Evolutionary conservation across 495 filamentous ascomycete genomes (phyloP).

Genomic region (Pseudomonodictys pantanalensis): DNA sequence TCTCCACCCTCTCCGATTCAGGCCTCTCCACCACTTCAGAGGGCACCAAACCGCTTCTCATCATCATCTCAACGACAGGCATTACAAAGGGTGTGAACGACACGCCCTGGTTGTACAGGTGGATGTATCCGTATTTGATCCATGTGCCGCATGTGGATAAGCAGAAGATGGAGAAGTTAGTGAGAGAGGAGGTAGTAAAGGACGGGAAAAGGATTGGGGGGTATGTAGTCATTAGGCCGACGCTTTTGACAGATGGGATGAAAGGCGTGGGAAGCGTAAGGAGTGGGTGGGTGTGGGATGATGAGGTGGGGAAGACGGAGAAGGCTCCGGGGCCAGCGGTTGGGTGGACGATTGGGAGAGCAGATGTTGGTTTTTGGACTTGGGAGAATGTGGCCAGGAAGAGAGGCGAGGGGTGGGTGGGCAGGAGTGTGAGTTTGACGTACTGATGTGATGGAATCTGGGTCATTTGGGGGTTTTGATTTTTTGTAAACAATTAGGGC

Average conservation of each 20-base stretch:
- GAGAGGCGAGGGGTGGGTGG: too few relatives aligned
- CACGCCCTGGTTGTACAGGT: conserved; percentile 49
- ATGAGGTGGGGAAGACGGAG: too few relatives aligned
- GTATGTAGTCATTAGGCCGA: conserved; percentile 52
- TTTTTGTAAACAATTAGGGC: too few relatives aligned
- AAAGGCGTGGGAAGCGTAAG: conserved; percentile 32
- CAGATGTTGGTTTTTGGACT: too few relatives aligned
- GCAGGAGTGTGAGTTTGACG: too few relatives aligned
- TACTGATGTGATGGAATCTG: too few relatives aligned
- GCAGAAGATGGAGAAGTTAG: conserved; percentile 53
- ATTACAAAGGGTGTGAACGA: conserved; percentile 49
- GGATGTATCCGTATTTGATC: conserved; percentile 52
- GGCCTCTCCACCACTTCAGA: conserved; percentile 7
- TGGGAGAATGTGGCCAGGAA: too few relatives aligned
- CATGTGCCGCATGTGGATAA: conserved; percentile 57
- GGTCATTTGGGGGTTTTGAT: too few relatives aligned
- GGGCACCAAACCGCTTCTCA: conserved; percentile 45
- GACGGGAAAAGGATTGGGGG: conserved; percentile 28
- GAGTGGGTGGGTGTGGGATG: conserved; percentile 29
- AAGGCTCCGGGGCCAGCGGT: too few relatives aligned
- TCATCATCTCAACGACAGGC: conserved; percentile 56
- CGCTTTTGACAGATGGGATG: conserved; percentile 36
- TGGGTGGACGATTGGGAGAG: too few relatives aligned
- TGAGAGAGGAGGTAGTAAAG: conserved; percentile 36
- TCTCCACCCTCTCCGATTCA: conserved; percentile 28